Percentiles rank a stretch among this genome's conserved stretches.
phyloP scores from a whole-genome alignment of 1,284 basidiomycete genomes.

The Agroathelia rolfsii region DNA sequence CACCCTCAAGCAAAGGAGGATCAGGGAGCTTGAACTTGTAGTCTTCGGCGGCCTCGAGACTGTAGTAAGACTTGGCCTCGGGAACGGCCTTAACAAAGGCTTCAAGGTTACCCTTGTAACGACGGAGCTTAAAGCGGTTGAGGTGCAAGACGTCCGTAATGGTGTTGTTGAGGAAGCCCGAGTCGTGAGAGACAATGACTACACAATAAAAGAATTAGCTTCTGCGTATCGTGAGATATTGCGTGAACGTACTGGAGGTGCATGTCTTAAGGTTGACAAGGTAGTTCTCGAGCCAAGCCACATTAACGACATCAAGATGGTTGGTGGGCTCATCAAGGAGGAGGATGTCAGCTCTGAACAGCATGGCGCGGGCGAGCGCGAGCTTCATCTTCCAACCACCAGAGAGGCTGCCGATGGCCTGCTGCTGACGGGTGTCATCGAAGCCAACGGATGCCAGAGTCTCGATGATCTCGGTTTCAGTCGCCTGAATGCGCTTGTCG shows the following conservation, averaged over 20 bases:
- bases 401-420: conserved; percentile 85
- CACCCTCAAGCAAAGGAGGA: conserved; percentile 94
- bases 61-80: conserved; percentile 98
- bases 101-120: conserved; percentile 97
- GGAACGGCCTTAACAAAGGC: conserved; percentile 90
- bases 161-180: conserved; percentile 96
- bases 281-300: conserved; percentile 96
- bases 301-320: conserved; percentile 95
- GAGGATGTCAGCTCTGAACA: conserved; percentile 98
- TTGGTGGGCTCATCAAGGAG: conserved; percentile 97
- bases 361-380: conserved; percentile 94
- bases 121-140: conserved; percentile 98
- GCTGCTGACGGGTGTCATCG: conserved; percentile 75
- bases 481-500: conserved; percentile 78
- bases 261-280: conserved; percentile 81
- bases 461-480: conserved; percentile 63
- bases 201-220: conserved; percentile 12
- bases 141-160: conserved; percentile 98
- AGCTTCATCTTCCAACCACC: conserved; percentile 99
- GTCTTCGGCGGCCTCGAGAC: conserved; percentile 88
- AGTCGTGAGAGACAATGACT: conserved; percentile 99
- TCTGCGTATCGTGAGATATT: conserved; percentile 11
- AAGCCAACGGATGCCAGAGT: conserved; percentile 90
- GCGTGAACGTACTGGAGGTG: conserved; percentile 69
- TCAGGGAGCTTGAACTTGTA: conserved; percentile 96